A percentile compares a stretch with the other conserved stretches of the same genome.
phyloP scores from a whole-genome alignment of 1,284 basidiomycete genomes.

The Austropuccinia psidii region DNA sequence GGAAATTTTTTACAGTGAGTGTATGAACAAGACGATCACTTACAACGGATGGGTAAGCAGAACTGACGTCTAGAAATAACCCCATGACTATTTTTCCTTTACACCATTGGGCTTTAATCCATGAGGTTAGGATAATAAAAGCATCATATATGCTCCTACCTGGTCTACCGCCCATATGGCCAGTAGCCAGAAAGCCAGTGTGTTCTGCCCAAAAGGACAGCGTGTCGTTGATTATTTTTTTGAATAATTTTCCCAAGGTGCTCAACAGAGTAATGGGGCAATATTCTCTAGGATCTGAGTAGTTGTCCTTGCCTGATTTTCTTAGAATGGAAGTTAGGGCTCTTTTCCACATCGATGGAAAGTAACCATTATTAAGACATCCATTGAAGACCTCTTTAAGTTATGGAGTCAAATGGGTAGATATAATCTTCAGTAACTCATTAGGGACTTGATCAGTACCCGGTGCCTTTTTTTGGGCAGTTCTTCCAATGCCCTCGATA shows the following conservation, averaged over 20 bases:
- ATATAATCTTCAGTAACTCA: neutral
- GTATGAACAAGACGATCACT: neutral
- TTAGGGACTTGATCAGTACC: neutral
- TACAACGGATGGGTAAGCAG: slow-evolving; percentile 3
- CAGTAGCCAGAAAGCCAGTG: neutral
- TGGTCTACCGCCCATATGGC: neutral
- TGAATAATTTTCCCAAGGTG: slow-evolving; percentile 5
- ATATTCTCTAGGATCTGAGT: neutral
- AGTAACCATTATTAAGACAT: neutral
- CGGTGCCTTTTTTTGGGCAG: slow-evolving; percentile 9
- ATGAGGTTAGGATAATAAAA: neutral
- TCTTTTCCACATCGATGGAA: neutral
- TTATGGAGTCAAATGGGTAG: neutral
- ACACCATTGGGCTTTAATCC: neutral
- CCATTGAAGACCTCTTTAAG: neutral
- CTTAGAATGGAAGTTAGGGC: slow-evolving; percentile 3
- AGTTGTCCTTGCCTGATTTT: neutral
- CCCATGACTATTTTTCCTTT: neutral
- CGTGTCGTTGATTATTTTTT: neutral
- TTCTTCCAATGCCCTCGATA: neutral
- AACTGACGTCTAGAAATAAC: slow-evolving; percentile 9
- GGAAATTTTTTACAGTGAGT: neutral
- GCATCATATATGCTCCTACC: neutral
- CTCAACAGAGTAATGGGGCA: neutral
- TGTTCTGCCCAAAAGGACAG: neutral